Conservation (phyloP, 768 basidiomycete genomes). For the Xanthoconium stramineum region DNA sequence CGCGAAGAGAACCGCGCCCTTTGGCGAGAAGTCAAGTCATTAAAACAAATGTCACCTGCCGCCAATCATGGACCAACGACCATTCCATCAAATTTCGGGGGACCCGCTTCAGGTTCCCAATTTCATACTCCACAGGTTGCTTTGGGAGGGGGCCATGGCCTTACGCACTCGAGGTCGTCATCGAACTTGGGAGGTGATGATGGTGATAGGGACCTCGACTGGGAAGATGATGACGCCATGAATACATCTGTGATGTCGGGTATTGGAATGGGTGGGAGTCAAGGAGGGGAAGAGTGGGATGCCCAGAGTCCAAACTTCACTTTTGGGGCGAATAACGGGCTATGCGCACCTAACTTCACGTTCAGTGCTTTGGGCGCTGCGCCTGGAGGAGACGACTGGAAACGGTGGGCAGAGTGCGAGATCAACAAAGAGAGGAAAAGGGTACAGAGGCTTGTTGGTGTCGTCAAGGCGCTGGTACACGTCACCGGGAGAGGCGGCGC, state of each 20-base stretch:
- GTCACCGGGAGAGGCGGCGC: slow-evolving; percentile 43
- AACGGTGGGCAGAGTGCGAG: slow-evolving; percentile 31
- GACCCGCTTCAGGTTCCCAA: slow-evolving; percentile 10
- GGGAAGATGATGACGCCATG: slow-evolving; percentile 29
- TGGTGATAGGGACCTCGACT: slow-evolving; percentile 25
- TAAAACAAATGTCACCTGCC: slow-evolving; percentile 6
- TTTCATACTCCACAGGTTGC: slow-evolving; percentile 8
- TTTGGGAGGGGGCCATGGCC: slow-evolving; percentile 15
- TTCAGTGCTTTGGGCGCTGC: slow-evolving; percentile 7
- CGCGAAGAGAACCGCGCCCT: slow-evolving; percentile 69
- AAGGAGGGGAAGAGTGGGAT: slow-evolving; percentile 26
- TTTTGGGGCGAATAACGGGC: slow-evolving; percentile 8
- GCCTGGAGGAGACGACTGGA: slow-evolving; percentile 24
- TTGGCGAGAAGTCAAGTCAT: slow-evolving; percentile 35
- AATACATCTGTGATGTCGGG: slow-evolving; percentile 8
- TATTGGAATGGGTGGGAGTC: slow-evolving; percentile 14
- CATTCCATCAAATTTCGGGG: slow-evolving; percentile 6
- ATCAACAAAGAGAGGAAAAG: slow-evolving; percentile 58
- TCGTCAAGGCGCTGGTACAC: slow-evolving; percentile 64
- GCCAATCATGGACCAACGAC: background rate
- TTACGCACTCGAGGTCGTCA: slow-evolving; percentile 27
- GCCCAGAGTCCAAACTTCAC: slow-evolving; percentile 15
- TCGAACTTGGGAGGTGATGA: slow-evolving; percentile 27
- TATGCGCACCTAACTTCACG: slow-evolving; percentile 12
- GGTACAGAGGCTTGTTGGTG: slow-evolving; percentile 56